Percentiles rank a stretch among this genome's conserved stretches.
These are phyloP conservation scores for Chalciporus pseudorubinellus DNA, from an alignment of 768 basidiomycete genomes.

Conservation along the genomic window DNA sequence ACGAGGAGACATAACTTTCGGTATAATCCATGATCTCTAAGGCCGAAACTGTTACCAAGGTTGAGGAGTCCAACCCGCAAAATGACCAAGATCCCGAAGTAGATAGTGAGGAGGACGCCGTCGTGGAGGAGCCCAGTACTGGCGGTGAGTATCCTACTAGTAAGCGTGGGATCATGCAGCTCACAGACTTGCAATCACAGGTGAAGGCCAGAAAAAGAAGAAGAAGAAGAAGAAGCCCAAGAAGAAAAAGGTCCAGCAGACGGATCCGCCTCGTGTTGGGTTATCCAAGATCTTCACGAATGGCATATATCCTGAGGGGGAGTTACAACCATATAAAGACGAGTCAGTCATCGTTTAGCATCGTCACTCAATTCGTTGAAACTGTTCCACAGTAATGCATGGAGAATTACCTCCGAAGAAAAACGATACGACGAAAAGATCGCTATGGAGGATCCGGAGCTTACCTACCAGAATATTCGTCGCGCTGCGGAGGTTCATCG, in stretches of 20 bases:
- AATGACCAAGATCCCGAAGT: constrained; percentile 25
- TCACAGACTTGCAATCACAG: not conserved
- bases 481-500: constrained; percentile 95
- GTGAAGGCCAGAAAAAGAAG: constrained; percentile 68
- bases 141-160: constrained; percentile 31
- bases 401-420: constrained; percentile 89
- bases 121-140: constrained; percentile 19
- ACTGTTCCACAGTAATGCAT: constrained; percentile 63
- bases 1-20: not conserved
- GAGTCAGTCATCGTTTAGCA: constrained; percentile 56
- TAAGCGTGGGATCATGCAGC: not conserved
- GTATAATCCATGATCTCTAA: constrained; percentile 21
- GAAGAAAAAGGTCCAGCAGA: constrained; percentile 78
- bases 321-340: constrained; percentile 87
- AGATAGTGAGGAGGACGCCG: constrained; percentile 36
- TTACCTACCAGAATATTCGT: constrained; percentile 87
- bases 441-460: constrained; percentile 74
- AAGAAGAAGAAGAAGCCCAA: constrained; percentile 96
- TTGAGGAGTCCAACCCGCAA: constrained; percentile 8
- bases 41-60: constrained; percentile 8
- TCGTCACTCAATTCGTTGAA: not conserved
- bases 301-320: constrained; percentile 88
- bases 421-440: constrained; percentile 79
- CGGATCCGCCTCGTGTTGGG: constrained; percentile 89
- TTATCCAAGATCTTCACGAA: constrained; percentile 84